Evolutionary conservation across 1,284 basidiomycete genomes (phyloP), one percentile per base, ranked within the genome.

Genomic region (Melampsora americana): DNA sequence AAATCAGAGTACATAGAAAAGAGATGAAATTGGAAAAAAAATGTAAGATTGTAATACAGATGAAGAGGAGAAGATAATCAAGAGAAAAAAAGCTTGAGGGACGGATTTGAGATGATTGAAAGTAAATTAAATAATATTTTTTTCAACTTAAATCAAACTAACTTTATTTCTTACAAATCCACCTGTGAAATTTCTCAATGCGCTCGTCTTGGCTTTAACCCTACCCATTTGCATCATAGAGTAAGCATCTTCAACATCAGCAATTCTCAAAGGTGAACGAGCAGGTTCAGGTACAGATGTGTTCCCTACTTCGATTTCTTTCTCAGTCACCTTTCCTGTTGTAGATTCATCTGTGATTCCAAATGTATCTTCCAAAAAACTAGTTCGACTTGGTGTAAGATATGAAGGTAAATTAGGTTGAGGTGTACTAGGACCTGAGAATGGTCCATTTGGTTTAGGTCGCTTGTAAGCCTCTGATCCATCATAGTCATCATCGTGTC

Each of bases 381-480:
- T 39, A 44, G 50, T 60, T 2, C 46, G n/a, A 18, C 48, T 28
- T 23, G 44, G 62, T 18, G 53, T 46, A 12, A 11, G 35, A 44
- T 20, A 39, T 59, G 64, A 35, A 14, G 53, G 30, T 46, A n/a
- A 30, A n/a, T 35, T 39, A 18, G 14, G 53, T 18, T 62, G 48
- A 2, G 62, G 50, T n/a, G 28, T 74, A 64, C 53, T 64, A 9
- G 73, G 73, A 42, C 59, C 66, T 12, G 73, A 75, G 60, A 75
- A 75, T 14, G 73, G 73, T 32, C 73, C 73, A n/a, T 42, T 61
- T n/a, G 73, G 73, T 42, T 62, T 75, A 30, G 66, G 65, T 20
- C 73, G 18, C 50, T 75, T 75, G 56, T 65, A 75, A 18, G 73
- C 73, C 32, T 75, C 73, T 35, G 73, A 75, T 50, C 73, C 73